Percentiles rank a stretch among this genome's conserved stretches.
These are phyloP conservation scores for Paracorniculantispora psalliotae DNA, from an alignment of 2,329 filamentous ascomycete species.

Conservation along the genomic window DNA sequence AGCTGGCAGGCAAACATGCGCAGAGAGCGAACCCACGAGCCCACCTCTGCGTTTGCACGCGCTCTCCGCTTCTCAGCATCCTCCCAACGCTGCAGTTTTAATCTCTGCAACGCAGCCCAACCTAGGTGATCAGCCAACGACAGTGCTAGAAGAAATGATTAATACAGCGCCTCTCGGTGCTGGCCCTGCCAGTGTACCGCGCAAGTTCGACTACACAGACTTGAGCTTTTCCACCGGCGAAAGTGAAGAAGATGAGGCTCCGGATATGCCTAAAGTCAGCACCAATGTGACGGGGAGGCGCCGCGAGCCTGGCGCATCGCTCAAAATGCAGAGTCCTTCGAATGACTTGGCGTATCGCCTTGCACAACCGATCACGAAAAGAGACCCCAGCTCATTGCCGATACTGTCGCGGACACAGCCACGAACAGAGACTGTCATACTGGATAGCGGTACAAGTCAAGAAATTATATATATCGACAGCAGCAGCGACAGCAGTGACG, in stretches of 20 bases:
- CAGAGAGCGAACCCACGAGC: not conserved
- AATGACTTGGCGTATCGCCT: not conserved
- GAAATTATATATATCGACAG: constrained; percentile 4
- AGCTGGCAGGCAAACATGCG: not conserved
- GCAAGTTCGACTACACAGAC: not conserved
- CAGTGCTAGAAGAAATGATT: not conserved
- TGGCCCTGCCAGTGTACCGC: not conserved
- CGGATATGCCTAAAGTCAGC: not conserved
- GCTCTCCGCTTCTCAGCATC: not conserved
- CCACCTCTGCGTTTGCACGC: constrained; percentile 1
- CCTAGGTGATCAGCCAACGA: not conserved
- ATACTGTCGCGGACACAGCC: not conserved
- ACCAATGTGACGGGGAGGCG: not conserved
- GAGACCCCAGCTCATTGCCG: not conserved
- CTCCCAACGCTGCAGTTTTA: not conserved
- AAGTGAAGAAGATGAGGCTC: not conserved
- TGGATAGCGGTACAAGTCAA: not conserved
- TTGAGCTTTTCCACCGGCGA: not conserved
- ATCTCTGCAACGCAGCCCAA: not conserved
- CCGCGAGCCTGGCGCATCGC: not conserved
- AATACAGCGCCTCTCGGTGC: no score
- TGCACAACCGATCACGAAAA: not conserved
- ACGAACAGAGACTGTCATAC: not conserved
- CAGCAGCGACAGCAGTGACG: not conserved
- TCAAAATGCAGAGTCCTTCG: not conserved